Percentiles rank a stretch among this genome's conserved stretches.
Evolutionary conservation across 179 eudicot genomes (phyloP).

Genomic region (Beta macrorhiza): DNA sequence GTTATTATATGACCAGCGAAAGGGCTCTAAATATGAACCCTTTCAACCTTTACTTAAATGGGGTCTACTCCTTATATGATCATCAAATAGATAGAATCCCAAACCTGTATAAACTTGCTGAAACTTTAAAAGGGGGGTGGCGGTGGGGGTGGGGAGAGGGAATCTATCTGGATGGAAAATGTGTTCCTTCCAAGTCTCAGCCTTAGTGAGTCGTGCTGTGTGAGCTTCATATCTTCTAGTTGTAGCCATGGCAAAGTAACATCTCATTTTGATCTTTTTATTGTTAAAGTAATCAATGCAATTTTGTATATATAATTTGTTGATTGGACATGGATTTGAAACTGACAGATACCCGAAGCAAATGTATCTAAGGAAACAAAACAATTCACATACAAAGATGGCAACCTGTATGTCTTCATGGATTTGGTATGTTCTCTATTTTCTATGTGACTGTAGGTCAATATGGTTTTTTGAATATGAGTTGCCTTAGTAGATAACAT

Average conservation of each 20-base stretch:
- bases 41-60: neutral
- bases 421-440: constrained; percentile 56
- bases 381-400: constrained; percentile 94
- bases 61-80: neutral
- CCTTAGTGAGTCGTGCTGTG: constrained; percentile 9
- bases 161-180: neutral
- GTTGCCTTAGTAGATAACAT: neutral
- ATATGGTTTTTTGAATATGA: neutral
- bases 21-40: neutral
- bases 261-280: constrained; percentile 4
- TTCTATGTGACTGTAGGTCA: neutral
- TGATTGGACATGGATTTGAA: constrained; percentile 22
- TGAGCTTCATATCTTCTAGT: neutral
- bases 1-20: neutral
- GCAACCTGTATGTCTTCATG: constrained; percentile 80
- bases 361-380: constrained; percentile 83
- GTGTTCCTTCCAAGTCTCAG: neutral
- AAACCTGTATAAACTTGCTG: neutral
- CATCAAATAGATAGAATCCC: neutral
- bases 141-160: no score
- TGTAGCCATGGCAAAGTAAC: neutral
- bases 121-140: neutral
- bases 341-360: constrained; percentile 63
- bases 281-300: neutral
- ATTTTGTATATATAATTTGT: neutral